Evolutionary conservation across 2,329 filamentous ascomycete genomes (phyloP).

Genomic region (Blastomyces silverae): DNA sequence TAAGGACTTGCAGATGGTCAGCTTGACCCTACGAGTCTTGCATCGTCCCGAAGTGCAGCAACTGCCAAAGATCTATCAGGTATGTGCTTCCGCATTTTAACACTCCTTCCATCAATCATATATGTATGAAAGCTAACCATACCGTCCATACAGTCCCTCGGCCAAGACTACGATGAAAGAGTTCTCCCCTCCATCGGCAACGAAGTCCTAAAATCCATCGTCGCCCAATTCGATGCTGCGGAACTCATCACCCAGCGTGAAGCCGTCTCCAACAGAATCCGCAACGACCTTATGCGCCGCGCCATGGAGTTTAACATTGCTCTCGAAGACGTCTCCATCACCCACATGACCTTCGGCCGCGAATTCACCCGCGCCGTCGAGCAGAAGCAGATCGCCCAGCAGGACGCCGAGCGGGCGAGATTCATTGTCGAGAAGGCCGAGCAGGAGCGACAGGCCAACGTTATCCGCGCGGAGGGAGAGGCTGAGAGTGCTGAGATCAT

Average conservation of each 20-base stretch:
- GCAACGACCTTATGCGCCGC: conserved; percentile 81
- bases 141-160: conserved; percentile 65
- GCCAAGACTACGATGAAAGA: conserved; percentile 96
- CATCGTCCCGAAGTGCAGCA: conserved; percentile 89
- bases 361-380: conserved; percentile 98
- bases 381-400: conserved; percentile 99
- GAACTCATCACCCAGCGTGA: conserved; percentile 99
- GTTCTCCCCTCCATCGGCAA: conserved; percentile 98
- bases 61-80: conserved; percentile 97
- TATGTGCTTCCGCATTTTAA: conserved; percentile 39
- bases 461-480: conserved; percentile 96
- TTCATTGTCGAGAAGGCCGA: conserved; percentile 99
- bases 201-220: conserved; percentile 97
- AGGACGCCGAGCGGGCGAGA: conserved; percentile 92
- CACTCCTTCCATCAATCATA: neutral
- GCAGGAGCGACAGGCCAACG: conserved; percentile 97
- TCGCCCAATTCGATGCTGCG: conserved; percentile 96
- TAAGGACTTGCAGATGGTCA: conserved; percentile 99
- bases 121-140: conserved; percentile 2
- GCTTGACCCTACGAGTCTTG: conserved; percentile 89
- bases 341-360: conserved; percentile 99
- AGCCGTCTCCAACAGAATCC: conserved; percentile 91
- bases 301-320: conserved; percentile 98
- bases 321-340: conserved; percentile 97
- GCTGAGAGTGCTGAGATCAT: conserved; percentile 96